Evolutionary conservation across 169 alveolate species (phyloP).

Genomic region (Eimeria necatrix): DNA sequence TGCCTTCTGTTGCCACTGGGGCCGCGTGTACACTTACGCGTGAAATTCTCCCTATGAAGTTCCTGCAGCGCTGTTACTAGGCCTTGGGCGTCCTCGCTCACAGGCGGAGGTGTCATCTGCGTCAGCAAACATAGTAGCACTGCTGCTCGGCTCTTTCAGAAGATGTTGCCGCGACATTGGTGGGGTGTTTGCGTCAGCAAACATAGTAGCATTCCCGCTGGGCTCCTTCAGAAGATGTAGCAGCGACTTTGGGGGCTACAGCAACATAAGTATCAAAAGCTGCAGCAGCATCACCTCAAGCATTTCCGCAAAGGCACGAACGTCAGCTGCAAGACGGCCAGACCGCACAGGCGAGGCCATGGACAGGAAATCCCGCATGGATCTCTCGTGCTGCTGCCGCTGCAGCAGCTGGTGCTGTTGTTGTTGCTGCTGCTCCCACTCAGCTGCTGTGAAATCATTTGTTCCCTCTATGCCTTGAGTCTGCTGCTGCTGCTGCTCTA

Average conservation of each 20-base stretch:
- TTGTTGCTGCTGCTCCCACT: background rate
- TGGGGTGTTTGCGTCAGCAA: no score
- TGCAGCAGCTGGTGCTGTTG: background rate
- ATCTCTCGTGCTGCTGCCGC: background rate
- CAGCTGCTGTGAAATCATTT: constrained; percentile 6
- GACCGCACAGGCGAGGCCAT: constrained; percentile 3
- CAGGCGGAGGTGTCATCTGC: constrained; percentile 23
- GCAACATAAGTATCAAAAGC: background rate
- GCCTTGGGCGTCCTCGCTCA: constrained; percentile 23
- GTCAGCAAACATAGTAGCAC: background rate
- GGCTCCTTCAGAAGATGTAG: background rate
- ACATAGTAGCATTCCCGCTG: no score
- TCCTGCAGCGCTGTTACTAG: constrained; percentile 10
- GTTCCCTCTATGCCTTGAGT: background rate
- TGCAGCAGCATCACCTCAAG: constrained; percentile 16
- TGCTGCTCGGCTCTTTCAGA: no score
- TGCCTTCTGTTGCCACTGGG: no score
- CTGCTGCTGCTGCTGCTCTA: constrained; percentile 16
- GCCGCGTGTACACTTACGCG: background rate
- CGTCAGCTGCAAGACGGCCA: background rate
- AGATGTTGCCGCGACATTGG: no score
- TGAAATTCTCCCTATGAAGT: background rate
- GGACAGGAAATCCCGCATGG: background rate
- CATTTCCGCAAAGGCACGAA: background rate
- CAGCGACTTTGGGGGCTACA: background rate